phyloP scores from a whole-genome alignment of 176 grass and related monocot species.

The Lolium perenne region DNA sequence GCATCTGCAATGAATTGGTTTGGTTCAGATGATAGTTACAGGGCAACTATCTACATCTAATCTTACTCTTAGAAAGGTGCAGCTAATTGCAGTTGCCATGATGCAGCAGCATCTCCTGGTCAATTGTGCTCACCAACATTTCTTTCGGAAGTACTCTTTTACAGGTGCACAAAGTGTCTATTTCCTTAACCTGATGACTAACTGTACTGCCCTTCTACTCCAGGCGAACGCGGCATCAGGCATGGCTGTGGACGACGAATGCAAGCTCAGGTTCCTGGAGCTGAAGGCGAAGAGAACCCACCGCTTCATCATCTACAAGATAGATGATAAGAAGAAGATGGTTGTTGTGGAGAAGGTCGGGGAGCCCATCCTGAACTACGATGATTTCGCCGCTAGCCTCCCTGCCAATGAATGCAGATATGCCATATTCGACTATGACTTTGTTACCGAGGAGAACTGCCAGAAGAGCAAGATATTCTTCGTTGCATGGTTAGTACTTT shows the following conservation, averaged over 20 bases:
- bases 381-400: conserved; percentile 57
- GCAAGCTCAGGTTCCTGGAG: conserved; percentile 69
- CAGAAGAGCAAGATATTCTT: conserved; percentile 72
- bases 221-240: conserved; percentile 70
- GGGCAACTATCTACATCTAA: conserved; percentile 26
- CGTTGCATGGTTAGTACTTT: conserved; percentile 40
- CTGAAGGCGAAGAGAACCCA: conserved; percentile 72
- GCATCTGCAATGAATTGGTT: conserved; percentile 26
- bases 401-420: conserved; percentile 67
- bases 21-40: conserved; percentile 22
- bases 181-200: neutral
- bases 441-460: conserved; percentile 62
- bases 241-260: conserved; percentile 71
- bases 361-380: conserved; percentile 50
- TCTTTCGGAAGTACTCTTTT: neutral
- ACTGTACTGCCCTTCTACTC: neutral
- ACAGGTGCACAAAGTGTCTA: neutral
- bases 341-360: conserved; percentile 68
- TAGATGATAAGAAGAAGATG: conserved; percentile 73
- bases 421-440: conserved; percentile 70
- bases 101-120: neutral
- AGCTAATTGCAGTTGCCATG: neutral
- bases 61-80: neutral
- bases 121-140: neutral
- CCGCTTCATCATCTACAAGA: conserved; percentile 81